Percentiles rank a stretch among this genome's conserved stretches.
Evolutionary conservation across 2,329 filamentous ascomycete species (phyloP).

Genomic region (Capronia epimyces): DNA sequence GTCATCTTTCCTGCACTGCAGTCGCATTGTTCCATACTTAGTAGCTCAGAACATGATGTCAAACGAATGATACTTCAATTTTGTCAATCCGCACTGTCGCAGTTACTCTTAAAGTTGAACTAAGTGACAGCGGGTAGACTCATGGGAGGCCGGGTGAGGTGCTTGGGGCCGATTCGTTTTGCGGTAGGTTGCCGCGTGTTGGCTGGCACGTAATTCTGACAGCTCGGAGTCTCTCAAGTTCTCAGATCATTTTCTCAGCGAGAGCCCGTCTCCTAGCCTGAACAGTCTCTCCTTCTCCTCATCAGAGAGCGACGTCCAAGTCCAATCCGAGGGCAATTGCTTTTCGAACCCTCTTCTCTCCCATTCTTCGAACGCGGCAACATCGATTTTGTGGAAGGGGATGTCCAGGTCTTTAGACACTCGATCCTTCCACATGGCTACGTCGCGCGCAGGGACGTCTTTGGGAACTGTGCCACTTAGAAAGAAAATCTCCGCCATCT

Average conservation of each 20-base stretch:
- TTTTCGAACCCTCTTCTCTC: constrained; percentile 5
- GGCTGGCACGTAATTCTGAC: too few species aligned
- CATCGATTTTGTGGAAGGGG: constrained; percentile 13
- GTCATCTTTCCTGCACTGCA: too few species aligned
- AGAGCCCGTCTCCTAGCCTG: background rate
- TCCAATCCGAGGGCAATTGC: background rate
- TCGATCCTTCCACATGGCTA: constrained; percentile 7
- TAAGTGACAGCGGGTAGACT: too few species aligned
- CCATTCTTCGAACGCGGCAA: constrained; percentile 15
- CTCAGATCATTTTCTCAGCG: background rate
- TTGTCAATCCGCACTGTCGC: too few species aligned
- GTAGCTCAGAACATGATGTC: too few species aligned
- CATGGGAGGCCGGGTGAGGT: too few species aligned
- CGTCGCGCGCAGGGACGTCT: background rate
- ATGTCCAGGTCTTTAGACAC: constrained; percentile 21
- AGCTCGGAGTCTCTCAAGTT: too few species aligned
- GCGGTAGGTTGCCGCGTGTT: too few species aligned
- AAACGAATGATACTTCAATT: too few species aligned
- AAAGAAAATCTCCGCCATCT: constrained; percentile 7
- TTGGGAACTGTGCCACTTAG: constrained; percentile 1
- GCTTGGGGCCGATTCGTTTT: too few species aligned
- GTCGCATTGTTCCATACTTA: too few species aligned
- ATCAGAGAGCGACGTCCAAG: background rate
- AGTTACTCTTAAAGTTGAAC: too few species aligned
- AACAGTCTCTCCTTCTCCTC: background rate